phyloP scores from a whole-genome alignment of 164 flowering plant species.

The Amborella trichopoda region DNA sequence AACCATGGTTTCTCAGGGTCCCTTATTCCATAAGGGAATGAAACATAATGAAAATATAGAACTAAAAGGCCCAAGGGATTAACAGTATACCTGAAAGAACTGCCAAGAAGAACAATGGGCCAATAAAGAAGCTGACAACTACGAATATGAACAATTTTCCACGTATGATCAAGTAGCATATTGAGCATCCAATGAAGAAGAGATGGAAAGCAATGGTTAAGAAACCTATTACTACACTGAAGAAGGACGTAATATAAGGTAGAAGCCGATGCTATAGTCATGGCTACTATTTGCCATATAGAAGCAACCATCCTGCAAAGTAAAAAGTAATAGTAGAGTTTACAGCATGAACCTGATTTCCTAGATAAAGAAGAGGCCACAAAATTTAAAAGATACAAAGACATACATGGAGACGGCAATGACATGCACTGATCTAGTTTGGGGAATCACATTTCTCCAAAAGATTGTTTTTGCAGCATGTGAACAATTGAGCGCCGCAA shows the following conservation, averaged over 20 bases:
- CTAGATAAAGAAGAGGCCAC: too few species aligned
- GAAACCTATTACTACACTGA: slow-evolving; percentile 31
- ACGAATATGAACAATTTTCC: slow-evolving; percentile 42
- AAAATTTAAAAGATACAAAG: slow-evolving; percentile 5
- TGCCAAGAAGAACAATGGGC: slow-evolving; percentile 55
- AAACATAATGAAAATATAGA: neutral
- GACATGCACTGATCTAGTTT: slow-evolving; percentile 6
- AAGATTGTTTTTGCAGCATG: slow-evolving; percentile 33
- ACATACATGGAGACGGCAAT: slow-evolving; percentile 20
- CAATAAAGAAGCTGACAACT: slow-evolving; percentile 76
- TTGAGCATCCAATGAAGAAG: slow-evolving; percentile 14
- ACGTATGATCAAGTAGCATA: slow-evolving; percentile 30
- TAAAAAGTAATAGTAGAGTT: slow-evolving; percentile 7
- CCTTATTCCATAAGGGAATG: neutral
- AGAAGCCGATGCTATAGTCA: slow-evolving; percentile 37
- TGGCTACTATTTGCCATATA: slow-evolving; percentile 29
- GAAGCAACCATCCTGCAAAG: slow-evolving; percentile 38
- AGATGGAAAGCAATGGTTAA: slow-evolving; percentile 21
- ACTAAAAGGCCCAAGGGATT: too few species aligned
- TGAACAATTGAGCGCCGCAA: slow-evolving; percentile 67
- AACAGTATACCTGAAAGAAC: slow-evolving; percentile 39
- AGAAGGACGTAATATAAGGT: slow-evolving; percentile 49
- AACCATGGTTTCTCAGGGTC: neutral
- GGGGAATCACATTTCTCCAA: slow-evolving; percentile 15
- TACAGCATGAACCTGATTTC: too few species aligned